These are phyloP conservation scores for Hibiscus mutabilis DNA, from an alignment of 345 rosid genomes.

Conservation along the genomic window DNA sequence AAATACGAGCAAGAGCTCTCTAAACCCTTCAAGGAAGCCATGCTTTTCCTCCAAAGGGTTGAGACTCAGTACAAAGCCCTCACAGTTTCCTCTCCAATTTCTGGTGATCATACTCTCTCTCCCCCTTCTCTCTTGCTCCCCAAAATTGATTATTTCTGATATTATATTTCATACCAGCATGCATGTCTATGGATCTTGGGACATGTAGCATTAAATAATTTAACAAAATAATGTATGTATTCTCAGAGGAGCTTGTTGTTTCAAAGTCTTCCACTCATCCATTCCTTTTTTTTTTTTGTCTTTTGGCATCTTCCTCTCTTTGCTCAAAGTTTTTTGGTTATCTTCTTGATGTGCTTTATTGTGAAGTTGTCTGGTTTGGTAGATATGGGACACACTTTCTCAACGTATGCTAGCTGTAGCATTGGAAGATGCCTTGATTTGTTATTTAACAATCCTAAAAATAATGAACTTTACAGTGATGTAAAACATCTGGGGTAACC, in stretches of 20 bases:
- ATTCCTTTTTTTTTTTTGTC: neutral
- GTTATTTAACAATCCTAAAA: neutral
- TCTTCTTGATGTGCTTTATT: constrained; percentile 15
- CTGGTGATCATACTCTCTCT: constrained; percentile 40
- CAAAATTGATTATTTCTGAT: neutral
- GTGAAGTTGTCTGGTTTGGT: neutral
- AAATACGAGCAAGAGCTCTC: constrained; percentile 96
- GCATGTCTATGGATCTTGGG: constrained; percentile 20
- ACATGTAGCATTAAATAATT: constrained; percentile 7
- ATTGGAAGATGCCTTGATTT: neutral
- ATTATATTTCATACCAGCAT: constrained; percentile 9
- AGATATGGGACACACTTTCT: constrained; percentile 1
- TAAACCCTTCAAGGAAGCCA: constrained; percentile 90
- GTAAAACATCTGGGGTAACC: neutral
- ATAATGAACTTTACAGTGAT: neutral
- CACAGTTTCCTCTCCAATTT: constrained; percentile 43
- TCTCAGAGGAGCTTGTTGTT: neutral
- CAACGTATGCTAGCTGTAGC: neutral
- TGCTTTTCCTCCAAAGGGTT: constrained; percentile 73
- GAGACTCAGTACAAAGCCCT: constrained; percentile 89
- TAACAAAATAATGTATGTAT: neutral
- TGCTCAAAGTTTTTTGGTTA: constrained; percentile 15
- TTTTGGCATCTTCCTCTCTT: constrained; percentile 3
- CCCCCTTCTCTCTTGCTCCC: neutral
- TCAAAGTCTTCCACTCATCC: neutral